Evolutionary conservation across 192 early-diverging fungal species (phyloP), one percentile per base, ranked within the genome.

Genomic region (Coemansia aciculifera): DNA sequence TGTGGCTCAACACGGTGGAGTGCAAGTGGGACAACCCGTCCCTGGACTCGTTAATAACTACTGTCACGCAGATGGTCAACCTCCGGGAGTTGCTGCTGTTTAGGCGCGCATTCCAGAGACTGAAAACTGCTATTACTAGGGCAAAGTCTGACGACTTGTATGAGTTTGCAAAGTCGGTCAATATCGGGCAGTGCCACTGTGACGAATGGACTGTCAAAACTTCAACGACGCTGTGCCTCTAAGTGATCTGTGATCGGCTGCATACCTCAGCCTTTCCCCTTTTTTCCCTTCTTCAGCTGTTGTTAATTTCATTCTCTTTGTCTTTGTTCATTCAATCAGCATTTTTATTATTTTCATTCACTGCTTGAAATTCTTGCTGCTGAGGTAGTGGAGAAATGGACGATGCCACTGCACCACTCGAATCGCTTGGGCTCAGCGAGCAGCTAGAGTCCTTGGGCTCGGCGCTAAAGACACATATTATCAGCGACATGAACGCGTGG

Each of bases 401-500:
- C 29, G 17, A 29, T 34, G 54, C 54, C 29, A 56, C 9, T 27
- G 29, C 15, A 34, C 29, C 54, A 31, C 54, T 57, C 12, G 54
- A 57, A 31, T 57, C 29, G 15, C 21, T 72, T n/a, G 19, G 38
- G 29, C 36, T 77, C 40, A 9, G 31, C 37, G 64, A 71, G 56
- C 49, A 59, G 32, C 31, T 76, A 44, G 79, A 73, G 62, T 42
- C 66, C 5, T 60, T 82, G 15, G 75, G 68, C 4, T 77, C 79
- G 7, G 48, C 54, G n/a, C 68, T 82, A 24, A 77, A 77, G 66
- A 77, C 79, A 34, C 75, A 82, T 9, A 77, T 82, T 44, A 74
- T 82, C 71, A 71, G 46, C 62, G 79, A 82, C 63, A 42, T 82
- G 29, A 74, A 48, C 29, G 43, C 79, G 19, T 82, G 79, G 79